A percentile compares a stretch with the other conserved stretches of the same genome.
Conservation (phyloP, 331 rosid species). For the Ulmus americana region DNA sequence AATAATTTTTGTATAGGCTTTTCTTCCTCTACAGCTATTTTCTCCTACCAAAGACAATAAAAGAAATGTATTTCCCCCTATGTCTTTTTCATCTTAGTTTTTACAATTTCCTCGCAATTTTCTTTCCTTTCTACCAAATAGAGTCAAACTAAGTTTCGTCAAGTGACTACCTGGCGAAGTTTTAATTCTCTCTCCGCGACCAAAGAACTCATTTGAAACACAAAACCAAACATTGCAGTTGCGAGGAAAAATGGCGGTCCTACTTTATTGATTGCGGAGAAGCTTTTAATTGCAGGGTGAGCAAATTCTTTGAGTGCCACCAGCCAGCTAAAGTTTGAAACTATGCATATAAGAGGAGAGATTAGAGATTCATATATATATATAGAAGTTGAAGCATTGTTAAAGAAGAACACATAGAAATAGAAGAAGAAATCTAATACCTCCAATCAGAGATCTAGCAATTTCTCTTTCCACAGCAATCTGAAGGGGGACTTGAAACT, state of each 20-base stretch:
- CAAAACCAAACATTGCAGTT: constrained; percentile 78
- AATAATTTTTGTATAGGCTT: too few species aligned
- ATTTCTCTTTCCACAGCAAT: constrained; percentile 86
- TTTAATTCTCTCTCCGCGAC: constrained; percentile 73
- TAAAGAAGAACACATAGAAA: not conserved
- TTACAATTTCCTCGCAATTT: not conserved
- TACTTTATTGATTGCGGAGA: constrained; percentile 38
- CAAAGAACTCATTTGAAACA: constrained; percentile 72
- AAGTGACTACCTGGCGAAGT: constrained; percentile 65
- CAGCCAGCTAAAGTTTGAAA: too few species aligned
- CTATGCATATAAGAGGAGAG: too few species aligned
- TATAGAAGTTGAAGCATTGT: too few species aligned
- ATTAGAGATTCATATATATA: too few species aligned
- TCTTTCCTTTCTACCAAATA: not conserved
- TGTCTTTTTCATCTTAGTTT: too few species aligned
- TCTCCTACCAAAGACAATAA: too few species aligned
- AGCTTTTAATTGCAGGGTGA: too few species aligned
- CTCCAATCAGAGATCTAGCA: constrained; percentile 69
- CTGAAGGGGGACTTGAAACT: constrained; percentile 85
- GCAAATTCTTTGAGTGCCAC: too few species aligned
- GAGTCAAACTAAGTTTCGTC: not conserved
- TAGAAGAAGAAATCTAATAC: constrained; percentile 25
- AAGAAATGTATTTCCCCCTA: too few species aligned
- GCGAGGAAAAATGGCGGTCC: constrained; percentile 80
- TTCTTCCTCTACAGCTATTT: too few species aligned